Conservation (phyloP, 2,329 filamentous ascomycete species). For the Ascochyta rabiei region DNA sequence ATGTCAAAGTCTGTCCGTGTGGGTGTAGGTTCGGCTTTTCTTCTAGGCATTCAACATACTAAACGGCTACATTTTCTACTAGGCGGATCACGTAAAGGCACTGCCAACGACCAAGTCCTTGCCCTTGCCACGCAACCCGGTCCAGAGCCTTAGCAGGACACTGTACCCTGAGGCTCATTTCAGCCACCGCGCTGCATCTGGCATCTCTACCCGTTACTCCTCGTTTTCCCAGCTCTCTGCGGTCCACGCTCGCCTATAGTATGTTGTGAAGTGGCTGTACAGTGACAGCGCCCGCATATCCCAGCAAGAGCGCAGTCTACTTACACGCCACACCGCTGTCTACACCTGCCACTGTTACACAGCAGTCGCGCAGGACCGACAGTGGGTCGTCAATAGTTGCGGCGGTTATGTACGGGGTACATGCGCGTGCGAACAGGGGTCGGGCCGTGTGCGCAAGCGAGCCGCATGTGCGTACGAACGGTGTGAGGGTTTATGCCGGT, state of each 20-base stretch:
- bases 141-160: background rate
- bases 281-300: background rate
- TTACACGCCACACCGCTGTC: background rate
- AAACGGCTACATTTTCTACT: no score
- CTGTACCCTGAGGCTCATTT: background rate
- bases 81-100: no score
- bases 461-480: constrained; percentile 5
- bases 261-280: background rate
- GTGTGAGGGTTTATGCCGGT: constrained; percentile 12
- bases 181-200: background rate
- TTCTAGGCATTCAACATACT: no score
- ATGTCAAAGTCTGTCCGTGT: no score
- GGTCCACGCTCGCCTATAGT: background rate
- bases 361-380: constrained; percentile 3
- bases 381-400: constrained; percentile 15
- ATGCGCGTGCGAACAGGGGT: constrained; percentile 15
- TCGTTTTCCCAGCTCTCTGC: background rate
- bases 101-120: background rate
- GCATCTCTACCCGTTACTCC: background rate
- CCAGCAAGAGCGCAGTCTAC: background rate
- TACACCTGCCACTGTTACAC: constrained; percentile 9
- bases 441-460: constrained; percentile 15
- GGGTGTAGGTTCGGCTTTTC: no score
- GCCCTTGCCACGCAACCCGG: background rate
- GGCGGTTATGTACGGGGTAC: constrained; percentile 7